Base-by-base conservation (phyloP, 768 basidiomycete species). In the Trametes maxima region DNA sequence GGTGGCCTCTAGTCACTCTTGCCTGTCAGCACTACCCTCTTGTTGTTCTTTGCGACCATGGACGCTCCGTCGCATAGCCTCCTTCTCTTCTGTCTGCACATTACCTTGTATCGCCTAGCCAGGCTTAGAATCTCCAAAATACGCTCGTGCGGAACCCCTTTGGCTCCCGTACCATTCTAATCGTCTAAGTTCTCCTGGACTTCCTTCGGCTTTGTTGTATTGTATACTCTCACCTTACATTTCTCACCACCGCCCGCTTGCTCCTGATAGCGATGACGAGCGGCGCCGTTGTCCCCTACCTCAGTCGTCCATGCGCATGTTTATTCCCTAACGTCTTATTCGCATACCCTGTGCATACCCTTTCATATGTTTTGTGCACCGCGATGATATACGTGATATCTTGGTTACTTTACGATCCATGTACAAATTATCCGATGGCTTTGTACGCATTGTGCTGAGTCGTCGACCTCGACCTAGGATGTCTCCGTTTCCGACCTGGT, bases 41-140 rank as follows among this genome's bases (percentile, higher is more conserved):
- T 11, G 12, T 14, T 5, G 14, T 40, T 4, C 2, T n/a, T 40
- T n/a, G 14, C 39, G 3, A n/a, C 44, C 10, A 45, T 3, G 44
- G 44, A 45, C 44, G 10, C 17, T 22, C 22, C 11, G 21, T 21
- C 1, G 21, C 39, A 25, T 21, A 6, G 1, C 25, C n/a, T n/a
- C 25, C n/a, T 17, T 19, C 54, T 2, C 25, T 36, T 16, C 33
- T 36, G 25, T 55, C 54, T 55, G 43, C 45, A 55, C 54, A 46
- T 17, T 45, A 43, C 44, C 43, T 36, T 55, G 54, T 55, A 55
- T 55, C 43, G 14, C 43, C 28, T 55, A 55, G 54, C 35, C 12
- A n/a, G n/a, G n/a, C 37, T 8, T 45, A 5, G 19, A 21, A 24
- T 25, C 10, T 12, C 5, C 22, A 46, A 46, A 5, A 24, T 46